Evolutionary conservation across 306 rosid genomes (phyloP), one percentile per base, ranked within the genome.

Genomic region (Heteromeles arbutifolia): DNA sequence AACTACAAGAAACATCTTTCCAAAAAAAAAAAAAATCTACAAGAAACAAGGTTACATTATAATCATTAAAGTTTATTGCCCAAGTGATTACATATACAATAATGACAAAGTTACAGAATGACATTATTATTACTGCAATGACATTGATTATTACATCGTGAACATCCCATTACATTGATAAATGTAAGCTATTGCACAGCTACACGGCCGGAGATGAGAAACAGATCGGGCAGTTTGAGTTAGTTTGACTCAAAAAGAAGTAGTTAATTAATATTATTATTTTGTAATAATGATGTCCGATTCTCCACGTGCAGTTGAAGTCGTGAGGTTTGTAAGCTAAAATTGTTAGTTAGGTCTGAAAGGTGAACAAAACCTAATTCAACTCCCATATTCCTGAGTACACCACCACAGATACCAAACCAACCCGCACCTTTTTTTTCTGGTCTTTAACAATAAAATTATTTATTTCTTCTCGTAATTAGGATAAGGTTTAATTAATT

Each of bases 271-370:
- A 24, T 69, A 22, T n/a, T 34, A 73, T 26, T 15, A 15, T 48
- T 48, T 48, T 48, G 21, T 48, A 48, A 48, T 17, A 48, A 48
- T 48, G 22, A 45, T 72, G 82, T 80, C 32, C 57, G 70, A 78
- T 57, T 81, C 77, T 83, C 81, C 85, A 76, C 87, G 87, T 86
- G 90, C 84, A 73, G 69, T 73, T 74, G 69, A 8, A 74, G 80
- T 81, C 81, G 69, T 62, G 81, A 69, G 67, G 70, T 75, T 82
- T 83, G 75, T 73, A 76, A 77, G 79, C 82, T 77, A 71, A 75
- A 71, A 19, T 80, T 37, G 91, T 86, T 87, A 81, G 85, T 87
- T 87, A 82, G 82, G 89, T 82, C 82, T 82, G 85, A 85, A 85
- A 87, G 74, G 69, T 80, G 70, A 79, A 79, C 87, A 65, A 81